Conservation (phyloP, 2,329 filamentous ascomycete species). For the Cladosporium austrohemisphaericum region DNA sequence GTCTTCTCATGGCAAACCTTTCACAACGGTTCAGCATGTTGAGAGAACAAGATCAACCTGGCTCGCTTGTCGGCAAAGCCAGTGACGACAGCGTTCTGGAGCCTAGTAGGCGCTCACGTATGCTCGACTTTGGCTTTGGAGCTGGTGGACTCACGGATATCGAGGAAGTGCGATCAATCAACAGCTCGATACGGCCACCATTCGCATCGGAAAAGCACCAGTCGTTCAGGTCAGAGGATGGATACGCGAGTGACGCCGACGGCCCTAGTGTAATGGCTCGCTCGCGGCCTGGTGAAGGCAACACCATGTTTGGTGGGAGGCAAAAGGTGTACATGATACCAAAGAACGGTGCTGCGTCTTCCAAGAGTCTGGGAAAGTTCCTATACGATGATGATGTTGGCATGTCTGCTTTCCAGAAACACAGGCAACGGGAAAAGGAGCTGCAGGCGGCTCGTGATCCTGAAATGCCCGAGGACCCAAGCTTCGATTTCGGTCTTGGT, state of each 20-base stretch:
- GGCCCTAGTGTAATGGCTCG: conserved; percentile 77
- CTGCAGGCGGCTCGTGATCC: conserved; percentile 38
- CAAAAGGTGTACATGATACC: conserved; percentile 93
- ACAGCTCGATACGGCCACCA: conserved; percentile 57
- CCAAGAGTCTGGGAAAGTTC: conserved; percentile 59
- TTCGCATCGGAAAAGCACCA: conserved; percentile 59
- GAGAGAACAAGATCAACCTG: conserved; percentile 87
- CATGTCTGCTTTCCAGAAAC: conserved; percentile 76
- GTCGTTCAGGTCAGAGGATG: conserved; percentile 62
- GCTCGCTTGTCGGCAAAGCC: conserved; percentile 83
- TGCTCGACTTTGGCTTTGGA: conserved; percentile 66
- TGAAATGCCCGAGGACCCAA: conserved; percentile 26
- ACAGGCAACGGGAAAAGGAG: conserved; percentile 57
- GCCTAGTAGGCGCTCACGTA: conserved; percentile 73
- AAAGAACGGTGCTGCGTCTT: conserved; percentile 38
- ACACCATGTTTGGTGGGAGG: conserved; percentile 87
- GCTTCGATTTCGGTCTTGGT: conserved; percentile 32
- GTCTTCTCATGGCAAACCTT: conserved; percentile 89
- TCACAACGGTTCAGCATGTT: conserved; percentile 97
- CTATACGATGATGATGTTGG: conserved; percentile 86
- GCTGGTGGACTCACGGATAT: conserved; percentile 67
- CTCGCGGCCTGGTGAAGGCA: conserved; percentile 78
- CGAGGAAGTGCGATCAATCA: conserved; percentile 81
- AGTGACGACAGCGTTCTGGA: conserved; percentile 91
- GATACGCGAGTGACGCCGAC: conserved; percentile 62